Percentiles rank a stretch among this genome's conserved stretches.
phyloP scores from a whole-genome alignment of 768 basidiomycete species.

The Leccinum variicolor region DNA sequence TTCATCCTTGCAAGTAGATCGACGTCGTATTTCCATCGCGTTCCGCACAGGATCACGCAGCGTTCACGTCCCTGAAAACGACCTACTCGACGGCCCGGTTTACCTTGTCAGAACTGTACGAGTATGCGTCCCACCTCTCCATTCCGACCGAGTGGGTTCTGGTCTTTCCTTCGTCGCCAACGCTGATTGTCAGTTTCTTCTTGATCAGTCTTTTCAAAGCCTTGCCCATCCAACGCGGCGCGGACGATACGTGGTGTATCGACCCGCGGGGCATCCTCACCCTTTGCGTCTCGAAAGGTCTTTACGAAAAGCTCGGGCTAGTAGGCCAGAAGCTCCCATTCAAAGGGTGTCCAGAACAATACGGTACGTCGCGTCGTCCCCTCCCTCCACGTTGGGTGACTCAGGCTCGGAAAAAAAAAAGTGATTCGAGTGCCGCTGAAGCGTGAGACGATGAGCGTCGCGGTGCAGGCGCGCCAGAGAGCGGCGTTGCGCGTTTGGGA shows the following conservation, averaged over 20 bases:
- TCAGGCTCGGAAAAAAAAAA: slow-evolving; percentile 18
- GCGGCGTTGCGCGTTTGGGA: slow-evolving; percentile 52
- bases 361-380: slow-evolving; percentile 38
- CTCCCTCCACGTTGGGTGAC: background rate
- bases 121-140: slow-evolving; percentile 31
- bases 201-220: slow-evolving; percentile 36
- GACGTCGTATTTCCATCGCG: slow-evolving; percentile 59
- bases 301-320: slow-evolving; percentile 61
- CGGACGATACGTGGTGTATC: slow-evolving; percentile 67
- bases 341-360: slow-evolving; percentile 44
- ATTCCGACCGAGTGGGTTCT: slow-evolving; percentile 12
- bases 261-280: slow-evolving; percentile 61
- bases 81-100: slow-evolving; percentile 44
- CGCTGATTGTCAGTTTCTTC: background rate
- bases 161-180: background rate
- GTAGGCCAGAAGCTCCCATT: slow-evolving; percentile 55
- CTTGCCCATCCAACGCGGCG: slow-evolving; percentile 27
- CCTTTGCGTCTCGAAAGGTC: slow-evolving; percentile 50
- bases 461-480: slow-evolving; percentile 36
- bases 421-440: slow-evolving; percentile 48
- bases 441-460: slow-evolving; percentile 35
- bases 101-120: slow-evolving; percentile 42
- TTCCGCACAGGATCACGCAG: slow-evolving; percentile 32
- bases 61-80: slow-evolving; percentile 40
- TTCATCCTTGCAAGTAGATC: slow-evolving; percentile 40